A percentile compares a stretch with the other conserved stretches of the same genome.
These are phyloP conservation scores for Dalbergia cultrata DNA, from an alignment of 306 rosid genomes.

Conservation along the genomic window DNA sequence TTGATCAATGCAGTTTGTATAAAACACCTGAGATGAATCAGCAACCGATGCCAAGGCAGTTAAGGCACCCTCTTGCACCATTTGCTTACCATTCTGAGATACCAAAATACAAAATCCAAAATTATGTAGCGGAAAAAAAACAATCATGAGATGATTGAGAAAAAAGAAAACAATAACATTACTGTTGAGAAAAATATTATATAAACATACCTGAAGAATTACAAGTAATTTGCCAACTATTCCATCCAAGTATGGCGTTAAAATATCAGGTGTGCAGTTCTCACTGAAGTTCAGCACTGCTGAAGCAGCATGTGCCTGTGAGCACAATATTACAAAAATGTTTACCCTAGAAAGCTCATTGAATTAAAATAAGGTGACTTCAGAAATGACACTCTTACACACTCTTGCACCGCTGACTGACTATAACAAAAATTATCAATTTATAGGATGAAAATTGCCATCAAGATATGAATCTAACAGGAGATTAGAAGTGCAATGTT, in stretches of 20 bases:
- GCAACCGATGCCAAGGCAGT: conserved; percentile 99
- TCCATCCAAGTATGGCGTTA: conserved; percentile 94
- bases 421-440: not conserved
- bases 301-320: conserved; percentile 99
- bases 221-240: conserved; percentile 92
- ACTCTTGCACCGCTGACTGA: not conserved
- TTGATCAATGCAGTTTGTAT: not conserved
- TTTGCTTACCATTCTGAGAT: conserved; percentile 92
- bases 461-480: conserved; percentile 1
- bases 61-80: conserved; percentile 99
- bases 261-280: conserved; percentile 93
- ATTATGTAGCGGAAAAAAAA: conserved; percentile 1
- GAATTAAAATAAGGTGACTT: not conserved
- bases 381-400: not conserved
- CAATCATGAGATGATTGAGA: not conserved
- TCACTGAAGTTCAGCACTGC: conserved; percentile 99
- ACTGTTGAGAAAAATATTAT: not conserved
- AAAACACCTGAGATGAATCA: conserved; percentile 96
- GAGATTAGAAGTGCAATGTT: not conserved
- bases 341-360: conserved; percentile 6
- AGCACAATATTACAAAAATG: conserved; percentile 17
- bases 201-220: conserved; percentile 82
- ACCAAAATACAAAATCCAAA: conserved; percentile 25
- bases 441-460: not conserved
- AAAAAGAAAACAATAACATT: conserved; percentile 21